A percentile compares a stretch with the other conserved stretches of the same genome.
Conservation (phyloP, 768 basidiomycete species). For the Suillus cothurnatus region DNA sequence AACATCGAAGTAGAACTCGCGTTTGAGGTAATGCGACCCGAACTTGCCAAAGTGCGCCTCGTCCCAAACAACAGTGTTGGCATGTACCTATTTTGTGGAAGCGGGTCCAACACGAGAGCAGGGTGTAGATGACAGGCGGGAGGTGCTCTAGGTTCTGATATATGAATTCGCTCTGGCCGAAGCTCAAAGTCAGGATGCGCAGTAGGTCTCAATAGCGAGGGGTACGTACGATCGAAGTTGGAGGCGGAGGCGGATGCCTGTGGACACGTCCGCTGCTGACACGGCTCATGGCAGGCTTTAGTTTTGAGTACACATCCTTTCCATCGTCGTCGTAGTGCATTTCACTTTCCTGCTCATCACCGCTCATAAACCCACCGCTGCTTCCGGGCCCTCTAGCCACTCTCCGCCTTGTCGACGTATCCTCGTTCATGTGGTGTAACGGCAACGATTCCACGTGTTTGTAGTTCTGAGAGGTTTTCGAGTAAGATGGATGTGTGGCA, state of each 20-base stretch:
- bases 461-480: slow-evolving; percentile 27
- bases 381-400: slow-evolving; percentile 39
- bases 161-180: slow-evolving; percentile 67
- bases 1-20: slow-evolving; percentile 99
- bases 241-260: slow-evolving; percentile 64
- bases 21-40: slow-evolving; percentile 96
- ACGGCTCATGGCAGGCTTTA: slow-evolving; percentile 38
- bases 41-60: slow-evolving; percentile 99
- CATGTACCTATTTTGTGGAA: slow-evolving; percentile 90
- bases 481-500: slow-evolving; percentile 24
- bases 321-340: slow-evolving; percentile 59
- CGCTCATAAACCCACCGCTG: slow-evolving; percentile 31
- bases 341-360: slow-evolving; percentile 28
- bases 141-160: slow-evolving; percentile 80
- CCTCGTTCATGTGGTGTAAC: slow-evolving; percentile 54
- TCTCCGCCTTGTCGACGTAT: slow-evolving; percentile 49
- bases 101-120: slow-evolving; percentile 93
- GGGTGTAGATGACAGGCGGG: slow-evolving; percentile 83
- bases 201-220: neutral
- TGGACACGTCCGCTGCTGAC: slow-evolving; percentile 62
- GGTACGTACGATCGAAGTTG: slow-evolving; percentile 59
- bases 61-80: slow-evolving; percentile 93
- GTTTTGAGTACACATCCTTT: slow-evolving; percentile 65
- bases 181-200: slow-evolving; percentile 13
- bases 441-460: slow-evolving; percentile 47